Evolutionary conservation across 306 rosid species (phyloP), one percentile per base, ranked within the genome.

Genomic region (Glycine soja): DNA sequence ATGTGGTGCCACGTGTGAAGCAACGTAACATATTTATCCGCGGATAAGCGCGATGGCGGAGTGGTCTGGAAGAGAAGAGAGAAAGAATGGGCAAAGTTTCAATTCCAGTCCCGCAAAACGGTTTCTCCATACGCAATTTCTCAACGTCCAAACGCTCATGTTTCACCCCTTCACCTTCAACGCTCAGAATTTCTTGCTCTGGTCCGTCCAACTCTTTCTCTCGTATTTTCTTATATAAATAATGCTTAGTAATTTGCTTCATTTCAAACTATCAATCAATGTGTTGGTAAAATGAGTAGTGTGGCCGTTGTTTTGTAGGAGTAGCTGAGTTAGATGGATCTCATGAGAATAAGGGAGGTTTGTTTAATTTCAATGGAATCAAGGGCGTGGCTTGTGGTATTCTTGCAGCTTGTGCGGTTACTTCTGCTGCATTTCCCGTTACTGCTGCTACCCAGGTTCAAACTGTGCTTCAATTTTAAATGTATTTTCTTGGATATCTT

Each of bases 361-460:
- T 84, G 38, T 64, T 84, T 75, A 80, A 66, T 18, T 70, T 81
- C 76, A 86, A 84, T 12, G 87, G 76, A 75, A 50, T 92, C 56
- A 89, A 87, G 76, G 86, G 81, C 45, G 90, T 86, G 77, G 92
- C 98, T 48, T 95, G 92, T 84, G 94, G 99, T 24, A 14, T 93
- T 87, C 93, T 95, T 45, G 98, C 97, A 66, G 97, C 85, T 86
- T 93, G 90, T 76, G 73, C 94, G 56, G 78, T 93, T 63, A 56
- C 88, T 76, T 80, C 87, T 76, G 80, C 93, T 86, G 87, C 93
- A 83, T 85, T 92, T 13, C 97, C 98, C 11, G 95, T 91, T n/a
- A 80, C 83, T 80, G 99, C 97, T 74, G 98, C 94, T 62, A 79
- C 36, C 75, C 97, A 90, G 99, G 99, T 92, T 84, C 74, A 40